A percentile compares a stretch with the other conserved stretches of the same genome.
phyloP scores from a whole-genome alignment of 2,329 filamentous ascomycete species.

The Fusarium nygamai region DNA sequence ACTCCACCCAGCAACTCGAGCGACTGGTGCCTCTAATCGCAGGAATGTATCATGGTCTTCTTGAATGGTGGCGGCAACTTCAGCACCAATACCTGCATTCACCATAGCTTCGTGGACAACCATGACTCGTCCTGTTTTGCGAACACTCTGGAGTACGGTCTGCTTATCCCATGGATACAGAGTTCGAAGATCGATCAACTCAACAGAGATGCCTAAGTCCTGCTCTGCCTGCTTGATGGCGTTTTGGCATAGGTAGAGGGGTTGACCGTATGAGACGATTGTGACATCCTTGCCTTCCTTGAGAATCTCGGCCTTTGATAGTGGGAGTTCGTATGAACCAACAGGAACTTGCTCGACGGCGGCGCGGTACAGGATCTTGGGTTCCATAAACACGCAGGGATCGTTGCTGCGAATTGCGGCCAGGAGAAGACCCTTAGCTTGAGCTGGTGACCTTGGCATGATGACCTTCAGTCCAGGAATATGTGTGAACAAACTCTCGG shows the following conservation, averaged over 20 bases:
- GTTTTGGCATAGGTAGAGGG: slow-evolving; percentile 82
- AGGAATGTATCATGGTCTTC: slow-evolving; percentile 80
- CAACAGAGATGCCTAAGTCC: slow-evolving; percentile 78
- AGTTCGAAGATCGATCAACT: slow-evolving; percentile 88
- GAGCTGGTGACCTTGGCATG: slow-evolving; percentile 83
- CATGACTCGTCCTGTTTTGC: slow-evolving; percentile 85
- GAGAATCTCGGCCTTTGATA: slow-evolving; percentile 86
- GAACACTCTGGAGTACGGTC: slow-evolving; percentile 82
- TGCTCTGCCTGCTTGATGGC: slow-evolving; percentile 80
- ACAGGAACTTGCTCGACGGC: slow-evolving; percentile 91
- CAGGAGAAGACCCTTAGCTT: slow-evolving; percentile 88
- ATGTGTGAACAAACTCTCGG: slow-evolving; percentile 88
- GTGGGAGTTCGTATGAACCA: slow-evolving; percentile 81
- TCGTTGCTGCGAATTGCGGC: slow-evolving; percentile 82
- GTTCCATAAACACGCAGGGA: slow-evolving; percentile 92
- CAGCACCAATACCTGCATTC: slow-evolving; percentile 88
- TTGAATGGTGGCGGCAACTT: slow-evolving; percentile 88
- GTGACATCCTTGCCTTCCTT: slow-evolving; percentile 85
- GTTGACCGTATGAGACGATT: slow-evolving; percentile 88
- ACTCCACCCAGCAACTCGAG: slow-evolving; percentile 88
- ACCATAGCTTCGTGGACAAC: slow-evolving; percentile 94
- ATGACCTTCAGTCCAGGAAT: slow-evolving; percentile 87
- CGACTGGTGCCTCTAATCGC: slow-evolving; percentile 84
- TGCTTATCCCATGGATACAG: slow-evolving; percentile 92
- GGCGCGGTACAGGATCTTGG: slow-evolving; percentile 90